These are phyloP conservation scores for Crucibulum laeve DNA, from an alignment of 768 basidiomycete genomes.

Conservation along the genomic window DNA sequence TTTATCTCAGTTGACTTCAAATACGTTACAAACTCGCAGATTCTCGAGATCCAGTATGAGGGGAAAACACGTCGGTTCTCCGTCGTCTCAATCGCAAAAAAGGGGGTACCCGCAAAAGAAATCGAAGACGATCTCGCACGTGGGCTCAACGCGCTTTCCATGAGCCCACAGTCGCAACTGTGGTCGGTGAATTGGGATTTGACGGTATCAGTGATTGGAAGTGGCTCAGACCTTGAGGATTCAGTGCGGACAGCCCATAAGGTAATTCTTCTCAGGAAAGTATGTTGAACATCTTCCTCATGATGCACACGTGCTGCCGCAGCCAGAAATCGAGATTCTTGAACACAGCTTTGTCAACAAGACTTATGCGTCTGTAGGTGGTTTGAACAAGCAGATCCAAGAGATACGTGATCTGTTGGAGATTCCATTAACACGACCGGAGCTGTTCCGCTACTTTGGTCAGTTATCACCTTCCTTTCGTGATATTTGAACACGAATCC, in stretches of 20 bases:
- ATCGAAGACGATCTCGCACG: conserved; percentile 28
- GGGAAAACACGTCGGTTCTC: conserved; percentile 51
- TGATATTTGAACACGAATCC: neutral
- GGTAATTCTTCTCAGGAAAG: conserved; percentile 20
- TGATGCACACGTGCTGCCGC: conserved; percentile 12
- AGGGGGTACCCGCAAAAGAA: conserved; percentile 13
- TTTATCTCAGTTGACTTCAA: conserved; percentile 61
- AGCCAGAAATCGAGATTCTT: conserved; percentile 46
- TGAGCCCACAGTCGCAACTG: conserved; percentile 34
- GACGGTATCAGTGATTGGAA: conserved; percentile 37
- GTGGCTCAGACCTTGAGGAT: conserved; percentile 10
- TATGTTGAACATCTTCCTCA: conserved; percentile 1
- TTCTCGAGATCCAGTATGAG: conserved; percentile 63
- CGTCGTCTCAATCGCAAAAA: conserved; percentile 40
- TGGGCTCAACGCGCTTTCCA: conserved; percentile 39
- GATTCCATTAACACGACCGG: conserved; percentile 26
- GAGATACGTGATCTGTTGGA: conserved; percentile 51
- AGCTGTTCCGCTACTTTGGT: conserved; percentile 30
- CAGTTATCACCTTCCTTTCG: conserved; percentile 4
- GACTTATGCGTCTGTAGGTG: conserved; percentile 84
- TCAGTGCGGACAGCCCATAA: conserved; percentile 21
- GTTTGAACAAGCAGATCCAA: conserved; percentile 81
- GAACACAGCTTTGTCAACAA: conserved; percentile 37
- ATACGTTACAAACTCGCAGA: conserved; percentile 58
- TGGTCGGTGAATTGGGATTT: conserved; percentile 75